Percentiles rank a stretch among this genome's conserved stretches.
phyloP scores from a whole-genome alignment of 305 asterid genomes.

The Salvia sclarea region DNA sequence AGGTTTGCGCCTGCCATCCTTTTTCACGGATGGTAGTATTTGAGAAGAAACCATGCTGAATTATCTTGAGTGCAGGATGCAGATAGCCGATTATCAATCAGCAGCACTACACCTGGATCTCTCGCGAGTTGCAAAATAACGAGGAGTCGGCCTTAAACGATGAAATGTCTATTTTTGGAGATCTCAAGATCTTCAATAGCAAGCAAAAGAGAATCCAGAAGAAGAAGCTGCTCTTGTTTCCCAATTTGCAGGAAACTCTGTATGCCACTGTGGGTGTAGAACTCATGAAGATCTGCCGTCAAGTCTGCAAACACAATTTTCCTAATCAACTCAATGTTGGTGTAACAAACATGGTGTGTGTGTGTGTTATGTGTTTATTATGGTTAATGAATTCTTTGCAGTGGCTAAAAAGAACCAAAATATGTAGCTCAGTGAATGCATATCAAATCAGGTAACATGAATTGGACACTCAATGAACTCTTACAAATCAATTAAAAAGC shows the following conservation, averaged over 20 bases:
- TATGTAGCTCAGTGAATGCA: constrained; percentile 1
- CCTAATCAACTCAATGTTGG: background rate
- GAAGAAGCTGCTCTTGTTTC: constrained; percentile 64
- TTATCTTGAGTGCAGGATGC: constrained; percentile 32
- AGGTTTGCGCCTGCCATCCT: constrained; percentile 41
- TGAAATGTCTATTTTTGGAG: constrained; percentile 40
- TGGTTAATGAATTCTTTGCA: background rate
- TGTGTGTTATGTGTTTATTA: background rate
- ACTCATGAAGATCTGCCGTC: constrained; percentile 72
- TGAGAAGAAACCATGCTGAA: constrained; percentile 71
- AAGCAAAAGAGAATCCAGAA: constrained; percentile 55
- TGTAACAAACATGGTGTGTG: background rate
- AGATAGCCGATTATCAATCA: constrained; percentile 24
- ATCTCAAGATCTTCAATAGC: constrained; percentile 52
- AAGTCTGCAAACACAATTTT: constrained; percentile 28
- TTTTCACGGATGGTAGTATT: constrained; percentile 40
- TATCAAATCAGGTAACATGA: background rate
- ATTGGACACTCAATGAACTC: background rate
- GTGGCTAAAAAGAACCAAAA: background rate
- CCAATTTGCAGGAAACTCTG: constrained; percentile 75
- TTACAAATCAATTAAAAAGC: background rate
- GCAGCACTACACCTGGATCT: constrained; percentile 5
- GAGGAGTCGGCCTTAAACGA: constrained; percentile 53
- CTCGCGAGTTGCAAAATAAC: constrained; percentile 38
- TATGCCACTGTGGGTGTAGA: constrained; percentile 63